Conservation (phyloP, 257 asterid genomes). For the Oldenlandia corymbosa region DNA sequence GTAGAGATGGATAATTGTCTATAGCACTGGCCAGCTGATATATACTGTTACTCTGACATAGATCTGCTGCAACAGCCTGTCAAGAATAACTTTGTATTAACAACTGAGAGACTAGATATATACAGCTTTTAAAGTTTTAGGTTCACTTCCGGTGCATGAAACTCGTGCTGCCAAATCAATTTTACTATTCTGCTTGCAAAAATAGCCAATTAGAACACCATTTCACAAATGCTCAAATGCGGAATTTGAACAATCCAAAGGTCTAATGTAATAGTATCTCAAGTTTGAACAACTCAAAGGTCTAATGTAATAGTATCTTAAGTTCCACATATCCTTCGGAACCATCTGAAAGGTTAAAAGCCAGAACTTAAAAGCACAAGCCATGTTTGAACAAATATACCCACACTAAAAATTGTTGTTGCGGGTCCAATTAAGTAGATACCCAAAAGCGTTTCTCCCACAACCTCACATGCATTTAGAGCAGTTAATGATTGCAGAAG, state of each 20-base stretch:
- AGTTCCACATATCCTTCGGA: not conserved
- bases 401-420: not conserved
- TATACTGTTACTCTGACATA: slow-evolving; percentile 27
- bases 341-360: not conserved
- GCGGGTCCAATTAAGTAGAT: not conserved
- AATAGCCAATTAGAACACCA: not conserved
- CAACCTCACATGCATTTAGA: not conserved
- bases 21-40: slow-evolving; percentile 54
- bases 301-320: too few relatives aligned
- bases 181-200: not conserved
- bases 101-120: not conserved
- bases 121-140: slow-evolving; percentile 2
- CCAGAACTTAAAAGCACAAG: not conserved
- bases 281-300: too few relatives aligned
- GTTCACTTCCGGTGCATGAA: not conserved
- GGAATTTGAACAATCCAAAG: too few relatives aligned
- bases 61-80: slow-evolving; percentile 58
- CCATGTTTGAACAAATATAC: not conserved
- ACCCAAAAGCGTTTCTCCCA: too few relatives aligned
- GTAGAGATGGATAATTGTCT: slow-evolving; percentile 42
- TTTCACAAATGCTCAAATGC: too few relatives aligned
- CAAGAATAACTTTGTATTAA: slow-evolving; percentile 10
- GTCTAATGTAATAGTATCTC: too few relatives aligned
- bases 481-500: not conserved
- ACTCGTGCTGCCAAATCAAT: not conserved